Evolutionary conservation across 2,329 filamentous ascomycete genomes (phyloP).

Genomic region (Diplodia intermedia): DNA sequence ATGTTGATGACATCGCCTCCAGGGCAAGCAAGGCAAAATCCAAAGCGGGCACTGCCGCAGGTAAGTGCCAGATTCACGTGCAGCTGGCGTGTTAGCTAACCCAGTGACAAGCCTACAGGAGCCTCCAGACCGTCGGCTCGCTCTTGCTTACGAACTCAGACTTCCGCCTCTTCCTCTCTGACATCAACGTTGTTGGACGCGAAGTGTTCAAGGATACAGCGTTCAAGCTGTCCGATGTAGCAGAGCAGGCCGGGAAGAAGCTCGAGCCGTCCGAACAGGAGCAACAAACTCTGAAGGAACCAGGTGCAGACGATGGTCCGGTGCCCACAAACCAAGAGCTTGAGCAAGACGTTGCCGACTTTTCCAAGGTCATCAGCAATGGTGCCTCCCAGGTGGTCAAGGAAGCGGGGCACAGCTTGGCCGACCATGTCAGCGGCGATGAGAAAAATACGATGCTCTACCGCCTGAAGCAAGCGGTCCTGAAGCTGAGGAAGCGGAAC

Average conservation of each 20-base stretch:
- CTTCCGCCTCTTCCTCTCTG: constrained; percentile 84
- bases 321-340: constrained; percentile 69
- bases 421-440: constrained; percentile 74
- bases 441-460: constrained; percentile 76
- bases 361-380: constrained; percentile 54
- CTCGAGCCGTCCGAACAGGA: constrained; percentile 73
- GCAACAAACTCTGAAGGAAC: constrained; percentile 60
- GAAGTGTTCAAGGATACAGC: constrained; percentile 90
- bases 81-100: constrained; percentile 36
- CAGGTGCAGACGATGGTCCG: constrained; percentile 58
- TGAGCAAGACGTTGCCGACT: constrained; percentile 54
- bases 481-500: constrained; percentile 73
- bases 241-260: constrained; percentile 74
- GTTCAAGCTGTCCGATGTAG: constrained; percentile 76
- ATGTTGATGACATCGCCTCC: constrained; percentile 68
- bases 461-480: constrained; percentile 77
- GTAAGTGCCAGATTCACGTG: constrained; percentile 52
- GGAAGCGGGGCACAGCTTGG: constrained; percentile 72
- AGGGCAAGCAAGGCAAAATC: constrained; percentile 68
- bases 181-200: constrained; percentile 77
- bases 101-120: constrained; percentile 70
- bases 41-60: constrained; percentile 74
- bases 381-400: constrained; percentile 56
- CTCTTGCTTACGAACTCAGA: constrained; percentile 90
- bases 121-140: constrained; percentile 80